Evolutionary conservation across 768 basidiomycete genomes (phyloP).

Genomic region (Serendipita sp.): DNA sequence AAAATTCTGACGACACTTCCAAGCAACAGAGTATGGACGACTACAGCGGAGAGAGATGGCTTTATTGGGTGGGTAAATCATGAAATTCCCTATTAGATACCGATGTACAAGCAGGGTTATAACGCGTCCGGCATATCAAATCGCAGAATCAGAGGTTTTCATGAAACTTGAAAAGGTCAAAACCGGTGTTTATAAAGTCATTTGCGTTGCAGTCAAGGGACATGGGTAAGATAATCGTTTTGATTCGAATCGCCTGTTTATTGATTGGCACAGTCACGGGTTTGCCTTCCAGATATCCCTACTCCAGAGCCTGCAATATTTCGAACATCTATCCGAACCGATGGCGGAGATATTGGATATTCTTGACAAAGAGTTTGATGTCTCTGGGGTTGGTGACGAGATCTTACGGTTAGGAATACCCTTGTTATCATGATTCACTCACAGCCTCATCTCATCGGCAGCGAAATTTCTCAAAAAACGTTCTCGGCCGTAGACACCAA

Average conservation of each 20-base stretch:
- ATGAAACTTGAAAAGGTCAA: conserved; percentile 68
- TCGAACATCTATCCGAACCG: conserved; percentile 83
- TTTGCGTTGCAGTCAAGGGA: conserved; percentile 83
- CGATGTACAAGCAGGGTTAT: conserved; percentile 44
- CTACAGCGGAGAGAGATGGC: conserved; percentile 66
- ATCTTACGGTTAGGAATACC: conserved; percentile 37
- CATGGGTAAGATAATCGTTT: conserved; percentile 44
- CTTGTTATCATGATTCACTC: neutral
- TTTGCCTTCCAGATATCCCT: conserved; percentile 61
- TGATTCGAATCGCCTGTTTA: neutral
- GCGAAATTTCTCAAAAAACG: conserved; percentile 64
- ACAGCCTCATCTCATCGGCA: conserved; percentile 7
- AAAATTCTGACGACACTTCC: conserved; percentile 45
- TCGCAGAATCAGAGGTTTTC: conserved; percentile 72
- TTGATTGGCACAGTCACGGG: neutral
- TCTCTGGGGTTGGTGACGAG: conserved; percentile 79
- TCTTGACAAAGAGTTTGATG: conserved; percentile 74
- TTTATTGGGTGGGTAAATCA: conserved; percentile 54
- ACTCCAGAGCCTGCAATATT: conserved; percentile 83
- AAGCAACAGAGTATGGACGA: conserved; percentile 78
- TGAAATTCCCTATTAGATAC: neutral
- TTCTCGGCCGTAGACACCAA: conserved; percentile 77
- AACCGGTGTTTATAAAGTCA: conserved; percentile 66
- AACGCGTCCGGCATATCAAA: conserved; percentile 71
- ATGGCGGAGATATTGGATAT: conserved; percentile 80